Percentiles rank a stretch among this genome's conserved stretches.
Evolutionary conservation across 2,329 filamentous ascomycete species (phyloP).

Genomic region (Sporothrix brasiliensis): DNA sequence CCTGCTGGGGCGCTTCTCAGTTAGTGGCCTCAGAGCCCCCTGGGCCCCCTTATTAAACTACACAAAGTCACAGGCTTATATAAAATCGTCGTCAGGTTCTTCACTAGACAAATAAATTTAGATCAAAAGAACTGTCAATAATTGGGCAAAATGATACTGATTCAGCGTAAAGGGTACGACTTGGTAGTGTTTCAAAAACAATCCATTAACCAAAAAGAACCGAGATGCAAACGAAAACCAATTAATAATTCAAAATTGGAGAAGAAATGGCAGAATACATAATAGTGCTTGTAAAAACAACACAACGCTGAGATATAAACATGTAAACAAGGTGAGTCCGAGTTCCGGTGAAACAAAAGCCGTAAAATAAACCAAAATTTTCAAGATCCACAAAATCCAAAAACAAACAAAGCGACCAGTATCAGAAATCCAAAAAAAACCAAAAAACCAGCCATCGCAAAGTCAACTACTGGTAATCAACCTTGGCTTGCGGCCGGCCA

Average conservation of each 20-base stretch:
- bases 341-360: background rate
- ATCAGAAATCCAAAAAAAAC: background rate
- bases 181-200: too few species aligned
- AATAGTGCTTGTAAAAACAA: background rate
- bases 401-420: background rate
- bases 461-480: constrained; percentile 36
- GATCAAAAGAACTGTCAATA: too few species aligned
- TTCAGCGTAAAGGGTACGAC: too few species aligned
- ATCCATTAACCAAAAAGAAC: too few species aligned
- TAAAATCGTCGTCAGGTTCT: background rate
- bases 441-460: background rate
- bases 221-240: background rate
- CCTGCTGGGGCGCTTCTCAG: background rate
- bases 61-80: background rate
- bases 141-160: too few species aligned
- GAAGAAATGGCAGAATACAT: background rate
- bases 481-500: constrained; percentile 43
- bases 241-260: background rate
- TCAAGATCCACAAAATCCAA: constrained; percentile 6
- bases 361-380: background rate
- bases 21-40: background rate
- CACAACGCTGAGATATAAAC: constrained; percentile 11
- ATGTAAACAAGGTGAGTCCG: background rate
- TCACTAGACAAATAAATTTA: too few species aligned
- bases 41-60: background rate